Conservation (phyloP, 2,329 filamentous ascomycete species). For the Epichloe festucae region DNA sequence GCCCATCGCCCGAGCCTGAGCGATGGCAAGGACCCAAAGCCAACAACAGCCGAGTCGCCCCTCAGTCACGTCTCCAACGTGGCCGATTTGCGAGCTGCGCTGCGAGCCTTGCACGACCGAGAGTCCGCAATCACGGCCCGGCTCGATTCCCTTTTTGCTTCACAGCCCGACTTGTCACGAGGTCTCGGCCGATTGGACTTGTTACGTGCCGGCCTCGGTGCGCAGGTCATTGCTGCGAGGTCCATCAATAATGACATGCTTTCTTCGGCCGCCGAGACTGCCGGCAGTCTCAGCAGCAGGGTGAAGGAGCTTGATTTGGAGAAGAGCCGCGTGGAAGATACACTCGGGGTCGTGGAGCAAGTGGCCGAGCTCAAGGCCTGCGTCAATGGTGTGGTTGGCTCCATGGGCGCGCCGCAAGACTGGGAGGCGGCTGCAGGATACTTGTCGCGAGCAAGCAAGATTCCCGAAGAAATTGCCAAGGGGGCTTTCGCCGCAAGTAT, state of each 20-base stretch:
- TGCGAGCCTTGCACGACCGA: constrained; percentile 61
- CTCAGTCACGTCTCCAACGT: constrained; percentile 62
- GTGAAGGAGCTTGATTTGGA: constrained; percentile 83
- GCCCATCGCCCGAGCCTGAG: constrained; percentile 20
- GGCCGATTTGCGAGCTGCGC: constrained; percentile 65
- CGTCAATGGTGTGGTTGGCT: constrained; percentile 83
- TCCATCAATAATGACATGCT: constrained; percentile 86
- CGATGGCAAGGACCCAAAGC: constrained; percentile 15
- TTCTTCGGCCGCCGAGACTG: constrained; percentile 71
- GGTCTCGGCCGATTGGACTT: constrained; percentile 81
- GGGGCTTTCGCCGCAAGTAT: constrained; percentile 83
- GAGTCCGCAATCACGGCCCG: constrained; percentile 63
- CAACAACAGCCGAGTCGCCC: constrained; percentile 15
- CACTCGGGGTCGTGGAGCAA: constrained; percentile 84
- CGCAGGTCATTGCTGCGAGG: constrained; percentile 73
- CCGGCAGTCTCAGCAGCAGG: constrained; percentile 70
- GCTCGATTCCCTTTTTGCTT: constrained; percentile 64
- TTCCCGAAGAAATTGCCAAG: constrained; percentile 67
- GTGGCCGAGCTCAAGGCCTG: constrained; percentile 95
- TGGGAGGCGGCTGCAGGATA: constrained; percentile 96
- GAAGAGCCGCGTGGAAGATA: constrained; percentile 82
- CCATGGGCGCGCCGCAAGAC: constrained; percentile 95
- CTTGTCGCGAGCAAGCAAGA: constrained; percentile 66
- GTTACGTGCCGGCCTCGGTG: constrained; percentile 73
- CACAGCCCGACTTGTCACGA: constrained; percentile 74